These are phyloP conservation scores for Hansenula lynferdii DNA, from an alignment of 1,139 yeast species.

Conservation along the genomic window DNA sequence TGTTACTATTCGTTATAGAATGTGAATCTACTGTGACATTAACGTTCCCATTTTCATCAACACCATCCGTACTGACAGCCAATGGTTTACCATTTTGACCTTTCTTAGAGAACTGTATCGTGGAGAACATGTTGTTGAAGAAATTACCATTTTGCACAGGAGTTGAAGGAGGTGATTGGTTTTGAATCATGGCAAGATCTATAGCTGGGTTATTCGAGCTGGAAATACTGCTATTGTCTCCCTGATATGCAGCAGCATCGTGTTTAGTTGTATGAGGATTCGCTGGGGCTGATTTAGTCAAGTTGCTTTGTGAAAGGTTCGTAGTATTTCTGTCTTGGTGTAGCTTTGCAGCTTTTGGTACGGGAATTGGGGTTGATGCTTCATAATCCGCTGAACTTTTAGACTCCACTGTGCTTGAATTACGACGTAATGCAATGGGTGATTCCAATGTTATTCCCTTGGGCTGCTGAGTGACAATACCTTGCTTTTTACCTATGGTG, in stretches of 20 bases:
- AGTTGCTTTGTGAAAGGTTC: background rate
- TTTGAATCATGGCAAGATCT: slow-evolving; percentile 11
- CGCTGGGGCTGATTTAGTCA: slow-evolving; percentile 46
- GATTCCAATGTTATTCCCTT: background rate
- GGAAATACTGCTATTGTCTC: slow-evolving; percentile 7
- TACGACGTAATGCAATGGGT: background rate
- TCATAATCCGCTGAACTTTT: background rate
- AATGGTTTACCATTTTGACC: background rate
- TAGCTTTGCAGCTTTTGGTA: slow-evolving; percentile 9
- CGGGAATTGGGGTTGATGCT: background rate
- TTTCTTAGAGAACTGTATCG: slow-evolving; percentile 9
- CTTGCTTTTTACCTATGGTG: background rate
- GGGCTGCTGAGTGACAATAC: background rate
- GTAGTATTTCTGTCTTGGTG: slow-evolving; percentile 7
- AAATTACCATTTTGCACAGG: slow-evolving; percentile 11
- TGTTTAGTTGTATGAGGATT: slow-evolving; percentile 54
- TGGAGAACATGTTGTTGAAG: slow-evolving; percentile 15
- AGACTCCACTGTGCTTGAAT: background rate
- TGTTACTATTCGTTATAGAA: slow-evolving; percentile 3
- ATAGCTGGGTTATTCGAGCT: slow-evolving; percentile 11
- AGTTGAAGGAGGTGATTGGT: slow-evolving; percentile 8
- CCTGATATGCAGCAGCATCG: slow-evolving; percentile 28
- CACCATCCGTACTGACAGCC: background rate
- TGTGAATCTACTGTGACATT: background rate
- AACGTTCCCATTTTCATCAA: slow-evolving; percentile 2